These are phyloP conservation scores for Echium plantagineum DNA, from an alignment of 257 asterid genomes.

Conservation along the genomic window DNA sequence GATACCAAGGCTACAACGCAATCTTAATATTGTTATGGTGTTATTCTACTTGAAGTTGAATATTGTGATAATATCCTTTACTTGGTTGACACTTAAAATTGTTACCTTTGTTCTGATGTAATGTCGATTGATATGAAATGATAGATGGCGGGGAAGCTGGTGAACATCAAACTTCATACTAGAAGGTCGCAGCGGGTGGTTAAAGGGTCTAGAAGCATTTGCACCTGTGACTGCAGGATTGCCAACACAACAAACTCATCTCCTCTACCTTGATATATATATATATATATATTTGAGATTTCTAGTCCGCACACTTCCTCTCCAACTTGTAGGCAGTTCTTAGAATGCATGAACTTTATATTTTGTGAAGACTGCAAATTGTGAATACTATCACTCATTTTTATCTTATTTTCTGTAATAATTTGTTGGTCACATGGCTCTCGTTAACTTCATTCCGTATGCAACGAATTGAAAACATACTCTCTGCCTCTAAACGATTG, in stretches of 20 bases:
- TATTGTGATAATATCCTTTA: background rate
- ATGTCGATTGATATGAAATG: constrained; percentile 5
- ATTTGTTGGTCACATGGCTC: too few relatives aligned
- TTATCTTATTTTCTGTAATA: too few relatives aligned
- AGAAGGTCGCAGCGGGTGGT: constrained; percentile 85
- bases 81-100: too few relatives aligned
- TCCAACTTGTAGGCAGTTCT: background rate
- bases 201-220: constrained; percentile 64
- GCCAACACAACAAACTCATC: constrained; percentile 50
- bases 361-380: too few relatives aligned
- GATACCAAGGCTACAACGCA: too few relatives aligned
- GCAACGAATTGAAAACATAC: too few relatives aligned
- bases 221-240: constrained; percentile 71
- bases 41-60: too few relatives aligned
- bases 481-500: too few relatives aligned
- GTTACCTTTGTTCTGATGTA: background rate
- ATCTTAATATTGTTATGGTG: too few relatives aligned
- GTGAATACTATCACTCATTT: too few relatives aligned
- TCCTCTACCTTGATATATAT: constrained; percentile 27
- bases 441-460: too few relatives aligned
- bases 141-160: constrained; percentile 87
- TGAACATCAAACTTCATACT: constrained; percentile 69
- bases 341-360: background rate
- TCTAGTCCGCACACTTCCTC: background rate
- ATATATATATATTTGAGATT: constrained; percentile 5